A percentile compares a stretch with the other conserved stretches of the same genome.
Evolutionary conservation across 176 grass and related monocot species (phyloP).

Genomic region (Hsuehochloa calcarea): DNA sequence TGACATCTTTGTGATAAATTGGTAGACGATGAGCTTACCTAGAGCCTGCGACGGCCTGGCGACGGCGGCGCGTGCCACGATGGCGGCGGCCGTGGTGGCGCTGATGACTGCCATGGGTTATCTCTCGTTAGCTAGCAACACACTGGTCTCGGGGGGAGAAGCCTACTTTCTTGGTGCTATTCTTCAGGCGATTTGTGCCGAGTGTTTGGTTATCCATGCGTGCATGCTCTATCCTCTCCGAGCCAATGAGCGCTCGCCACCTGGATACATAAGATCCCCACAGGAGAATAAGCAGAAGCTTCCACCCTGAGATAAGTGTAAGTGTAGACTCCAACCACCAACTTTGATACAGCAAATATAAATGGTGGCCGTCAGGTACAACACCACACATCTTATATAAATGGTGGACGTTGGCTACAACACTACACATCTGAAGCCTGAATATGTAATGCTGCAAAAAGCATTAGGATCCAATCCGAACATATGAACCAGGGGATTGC

Average conservation of each 20-base stretch:
- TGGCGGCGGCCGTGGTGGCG: slow-evolving; percentile 23
- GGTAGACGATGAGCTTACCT: slow-evolving; percentile 9
- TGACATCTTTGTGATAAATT: background rate
- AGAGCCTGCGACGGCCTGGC: slow-evolving; percentile 38
- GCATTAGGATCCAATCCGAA: background rate
- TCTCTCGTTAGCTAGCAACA: background rate
- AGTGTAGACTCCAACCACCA: background rate
- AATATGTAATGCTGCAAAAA: background rate
- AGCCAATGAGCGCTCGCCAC: slow-evolving; percentile 42
- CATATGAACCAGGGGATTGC: background rate
- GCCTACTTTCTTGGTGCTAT: slow-evolving; percentile 1
- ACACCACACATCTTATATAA: too few species aligned
- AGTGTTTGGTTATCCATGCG: slow-evolving; percentile 21
- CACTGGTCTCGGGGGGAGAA: background rate
- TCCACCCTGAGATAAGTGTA: background rate
- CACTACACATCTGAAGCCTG: background rate
- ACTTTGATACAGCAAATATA: background rate
- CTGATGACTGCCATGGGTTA: slow-evolving; percentile 52
- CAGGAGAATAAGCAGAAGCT: background rate
- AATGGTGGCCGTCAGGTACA: background rate
- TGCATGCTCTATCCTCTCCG: slow-evolving; percentile 25
- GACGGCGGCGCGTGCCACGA: slow-evolving; percentile 12
- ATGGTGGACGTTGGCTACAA: background rate
- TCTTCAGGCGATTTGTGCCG: slow-evolving; percentile 25
- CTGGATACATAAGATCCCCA: background rate